Conservation (phyloP, 2,329 filamentous ascomycete genomes). For the Xylogone sp. region DNA sequence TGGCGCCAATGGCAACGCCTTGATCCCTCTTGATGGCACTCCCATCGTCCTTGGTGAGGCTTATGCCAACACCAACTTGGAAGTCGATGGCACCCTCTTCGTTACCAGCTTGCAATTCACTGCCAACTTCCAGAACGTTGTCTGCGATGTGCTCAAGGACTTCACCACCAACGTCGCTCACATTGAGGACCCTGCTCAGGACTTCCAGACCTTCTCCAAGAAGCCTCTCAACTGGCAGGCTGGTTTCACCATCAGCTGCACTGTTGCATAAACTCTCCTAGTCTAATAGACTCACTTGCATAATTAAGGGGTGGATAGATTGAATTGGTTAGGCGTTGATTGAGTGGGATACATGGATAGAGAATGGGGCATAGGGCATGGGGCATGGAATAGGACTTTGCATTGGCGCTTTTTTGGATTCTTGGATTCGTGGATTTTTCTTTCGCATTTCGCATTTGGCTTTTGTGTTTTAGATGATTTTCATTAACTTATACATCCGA, state of each 20-base stretch:
- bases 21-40: slow-evolving; percentile 7
- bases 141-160: slow-evolving; percentile 5
- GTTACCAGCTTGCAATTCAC: slow-evolving; percentile 10
- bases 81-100: slow-evolving; percentile 5
- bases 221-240: slow-evolving; percentile 8
- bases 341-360: slow-evolving; percentile 1
- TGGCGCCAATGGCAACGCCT: slow-evolving; percentile 8
- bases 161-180: slow-evolving; percentile 1
- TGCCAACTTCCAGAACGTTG: slow-evolving; percentile 7
- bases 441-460: too few relatives aligned
- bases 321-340: slow-evolving; percentile 3
- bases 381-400: slow-evolving; percentile 1
- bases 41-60: slow-evolving; percentile 6
- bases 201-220: slow-evolving; percentile 9
- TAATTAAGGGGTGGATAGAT: slow-evolving; percentile 1
- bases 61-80: slow-evolving; percentile 6
- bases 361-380: too few relatives aligned
- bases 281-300: slow-evolving; percentile 3
- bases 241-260: background rate
- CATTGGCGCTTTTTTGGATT: slow-evolving; percentile 6
- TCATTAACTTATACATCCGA: too few relatives aligned
- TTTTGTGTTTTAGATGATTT: too few relatives aligned
- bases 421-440: background rate
- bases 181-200: slow-evolving; percentile 5
- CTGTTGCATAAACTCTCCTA: slow-evolving; percentile 3